Evolutionary conservation across 2,329 filamentous ascomycete genomes (phyloP).

Genomic region (Alternaria ventricosa): DNA sequence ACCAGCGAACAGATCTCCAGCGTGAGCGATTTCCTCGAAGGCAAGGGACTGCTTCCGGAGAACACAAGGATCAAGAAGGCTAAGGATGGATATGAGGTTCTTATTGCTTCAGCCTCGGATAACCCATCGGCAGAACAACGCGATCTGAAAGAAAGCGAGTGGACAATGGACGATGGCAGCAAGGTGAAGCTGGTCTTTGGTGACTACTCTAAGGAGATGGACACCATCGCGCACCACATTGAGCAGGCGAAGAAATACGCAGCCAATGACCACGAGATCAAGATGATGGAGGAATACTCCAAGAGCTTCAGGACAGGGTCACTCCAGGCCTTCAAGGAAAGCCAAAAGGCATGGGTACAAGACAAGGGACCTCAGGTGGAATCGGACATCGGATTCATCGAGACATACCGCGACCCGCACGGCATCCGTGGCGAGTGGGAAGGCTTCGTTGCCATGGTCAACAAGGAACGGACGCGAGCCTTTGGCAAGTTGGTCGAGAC

Average conservation of each 20-base stretch:
- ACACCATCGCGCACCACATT: conserved; percentile 54
- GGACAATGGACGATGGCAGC: conserved; percentile 55
- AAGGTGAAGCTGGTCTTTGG: conserved; percentile 56
- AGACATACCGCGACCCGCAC: conserved; percentile 62
- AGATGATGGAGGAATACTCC: conserved; percentile 56
- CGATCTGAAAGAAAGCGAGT: conserved; percentile 54
- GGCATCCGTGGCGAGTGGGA: conserved; percentile 62
- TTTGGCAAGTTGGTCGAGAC: conserved; percentile 85
- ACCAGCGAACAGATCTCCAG: conserved; percentile 56
- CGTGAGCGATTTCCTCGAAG: conserved; percentile 56
- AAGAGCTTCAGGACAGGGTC: conserved; percentile 60
- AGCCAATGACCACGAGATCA: conserved; percentile 52
- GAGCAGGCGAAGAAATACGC: conserved; percentile 57
- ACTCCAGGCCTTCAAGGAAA: conserved; percentile 58
- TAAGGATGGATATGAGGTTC: conserved; percentile 53
- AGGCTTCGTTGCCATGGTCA: conserved; percentile 69
- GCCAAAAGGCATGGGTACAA: conserved; percentile 61
- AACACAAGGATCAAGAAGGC: conserved; percentile 59
- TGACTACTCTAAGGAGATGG: conserved; percentile 56
- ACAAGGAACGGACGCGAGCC: conserved; percentile 85
- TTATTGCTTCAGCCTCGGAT: conserved; percentile 56
- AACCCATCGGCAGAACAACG: conserved; percentile 49
- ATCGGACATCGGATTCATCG: conserved; percentile 61
- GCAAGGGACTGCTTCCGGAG: conserved; percentile 55
- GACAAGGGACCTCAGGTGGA: conserved; percentile 61